Evolutionary conservation across 768 basidiomycete species (phyloP).

Genomic region (Phylloporus arenicola): DNA sequence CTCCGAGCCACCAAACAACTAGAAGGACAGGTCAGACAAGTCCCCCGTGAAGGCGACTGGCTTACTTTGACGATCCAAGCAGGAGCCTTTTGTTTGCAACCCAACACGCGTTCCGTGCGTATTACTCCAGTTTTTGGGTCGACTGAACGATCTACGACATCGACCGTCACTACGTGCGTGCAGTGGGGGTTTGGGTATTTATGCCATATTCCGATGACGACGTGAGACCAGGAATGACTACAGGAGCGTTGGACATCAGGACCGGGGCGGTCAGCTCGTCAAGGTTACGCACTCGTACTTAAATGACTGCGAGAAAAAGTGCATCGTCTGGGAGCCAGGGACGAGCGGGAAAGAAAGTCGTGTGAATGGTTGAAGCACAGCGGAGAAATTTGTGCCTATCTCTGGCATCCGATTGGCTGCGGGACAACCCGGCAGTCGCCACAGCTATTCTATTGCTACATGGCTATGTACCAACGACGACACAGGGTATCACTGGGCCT

Average conservation of each 20-base stretch:
- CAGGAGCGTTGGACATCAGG: constrained; percentile 9
- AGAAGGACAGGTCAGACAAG: constrained; percentile 7
- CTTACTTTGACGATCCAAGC: constrained; percentile 88
- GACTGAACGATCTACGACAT: constrained; percentile 79
- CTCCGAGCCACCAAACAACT: constrained; percentile 91
- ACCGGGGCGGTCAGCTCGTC: background rate
- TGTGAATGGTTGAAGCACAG: constrained; percentile 9
- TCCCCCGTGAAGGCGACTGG: constrained; percentile 8
- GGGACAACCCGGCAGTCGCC: constrained; percentile 14
- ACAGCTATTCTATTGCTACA: background rate
- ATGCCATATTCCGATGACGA: constrained; percentile 89
- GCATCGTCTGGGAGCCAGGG: constrained; percentile 46
- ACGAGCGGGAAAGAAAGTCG: constrained; percentile 21
- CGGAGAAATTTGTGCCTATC: constrained; percentile 15
- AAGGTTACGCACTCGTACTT: constrained; percentile 66
- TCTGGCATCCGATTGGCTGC: constrained; percentile 27
- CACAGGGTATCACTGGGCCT: background rate
- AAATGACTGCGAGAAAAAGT: constrained; percentile 82
- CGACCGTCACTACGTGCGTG: constrained; percentile 81
- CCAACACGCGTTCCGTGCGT: constrained; percentile 84
- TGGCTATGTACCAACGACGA: background rate
- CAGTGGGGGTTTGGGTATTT: constrained; percentile 96
- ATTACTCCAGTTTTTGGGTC: constrained; percentile 83
- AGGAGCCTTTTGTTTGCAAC: constrained; percentile 90
- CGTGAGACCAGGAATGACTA: constrained; percentile 88